Percentiles rank a stretch among this genome's conserved stretches.
Conservation (phyloP, 2,329 filamentous ascomycete genomes). For the Albifimbria verrucaria region DNA sequence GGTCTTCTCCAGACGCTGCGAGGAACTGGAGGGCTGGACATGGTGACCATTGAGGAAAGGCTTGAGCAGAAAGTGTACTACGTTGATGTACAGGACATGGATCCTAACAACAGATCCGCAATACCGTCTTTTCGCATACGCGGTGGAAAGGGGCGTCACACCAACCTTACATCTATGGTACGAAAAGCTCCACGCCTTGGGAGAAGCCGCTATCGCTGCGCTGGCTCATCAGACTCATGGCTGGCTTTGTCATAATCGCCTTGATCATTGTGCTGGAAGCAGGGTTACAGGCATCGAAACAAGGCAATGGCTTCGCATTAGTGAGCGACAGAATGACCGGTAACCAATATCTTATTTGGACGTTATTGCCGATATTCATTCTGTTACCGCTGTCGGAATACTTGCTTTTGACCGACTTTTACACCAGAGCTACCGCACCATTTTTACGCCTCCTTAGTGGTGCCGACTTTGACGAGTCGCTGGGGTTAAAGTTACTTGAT, state of each 20-base stretch:
- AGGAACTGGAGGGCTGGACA: slow-evolving; percentile 29
- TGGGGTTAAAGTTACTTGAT: slow-evolving; percentile 30
- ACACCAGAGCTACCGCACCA: slow-evolving; percentile 28
- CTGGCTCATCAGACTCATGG: slow-evolving; percentile 21
- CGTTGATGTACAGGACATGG: slow-evolving; percentile 31
- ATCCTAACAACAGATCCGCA: slow-evolving; percentile 3
- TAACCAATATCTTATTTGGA: slow-evolving; percentile 31
- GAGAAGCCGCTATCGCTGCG: slow-evolving; percentile 27
- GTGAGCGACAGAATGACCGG: slow-evolving; percentile 20
- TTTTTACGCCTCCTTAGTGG: slow-evolving; percentile 24
- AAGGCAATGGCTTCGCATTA: slow-evolving; percentile 25
- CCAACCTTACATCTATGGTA: slow-evolving; percentile 1
- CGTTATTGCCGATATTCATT: slow-evolving; percentile 25
- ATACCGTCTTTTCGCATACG: slow-evolving; percentile 20
- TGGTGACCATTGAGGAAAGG: slow-evolving; percentile 19
- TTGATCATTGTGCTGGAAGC: slow-evolving; percentile 32
- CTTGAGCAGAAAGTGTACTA: slow-evolving; percentile 25
- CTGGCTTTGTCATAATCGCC: slow-evolving; percentile 20
- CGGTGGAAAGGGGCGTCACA: slow-evolving; percentile 15
- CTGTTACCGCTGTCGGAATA: slow-evolving; percentile 26
- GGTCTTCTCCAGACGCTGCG: slow-evolving; percentile 29
- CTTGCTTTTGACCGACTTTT: slow-evolving; percentile 26
- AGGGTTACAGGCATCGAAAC: slow-evolving; percentile 25
- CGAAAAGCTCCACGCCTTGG: slow-evolving; percentile 22
- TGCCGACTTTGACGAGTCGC: slow-evolving; percentile 24